Evolutionary conservation across 352 stramenopile species (phyloP), one percentile per base, ranked within the genome.

Genomic region (Peronospora destructor): DNA sequence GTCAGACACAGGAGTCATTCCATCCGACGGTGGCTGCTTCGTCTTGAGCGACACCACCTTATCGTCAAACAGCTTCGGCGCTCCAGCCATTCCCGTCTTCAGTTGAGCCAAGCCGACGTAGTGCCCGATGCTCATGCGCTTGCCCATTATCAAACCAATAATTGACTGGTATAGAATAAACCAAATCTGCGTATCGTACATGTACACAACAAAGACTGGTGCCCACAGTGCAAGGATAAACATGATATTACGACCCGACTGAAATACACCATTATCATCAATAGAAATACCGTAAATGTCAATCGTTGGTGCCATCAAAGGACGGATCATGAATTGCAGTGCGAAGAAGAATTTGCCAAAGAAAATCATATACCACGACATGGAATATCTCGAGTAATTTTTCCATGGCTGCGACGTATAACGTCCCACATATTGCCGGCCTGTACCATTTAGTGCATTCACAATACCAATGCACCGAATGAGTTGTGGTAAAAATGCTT

Each of bases 121-220:
- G 54, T 90, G 76, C 0, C 82, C 82, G 45, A 94, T 80, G 23
- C 85, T 82, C 62, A 83, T 83, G 2, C 66, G 62, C 19, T 89
- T 68, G 21, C 83, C 83, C 57, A 89, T 87, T 14, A 82, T 59
- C n/a, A 87, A 32, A 11, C 83, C 83, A 10, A 91, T 51, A 28
- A 94, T 61, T 6, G 78, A 79, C 49, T 94, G 83, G 50, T 76
- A 88, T 26, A 93, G 33, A 30, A 85, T 87, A 45, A 93, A 85
- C 76, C 80, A 93, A 63, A 93, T 93, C 67, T 93, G 82, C 11
- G 75, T 54, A 53, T 93, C 82, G 71, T 93, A 93, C 53, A 93
- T 80, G 56, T 90, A 93, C 29, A 93, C 82, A 23, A 91, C 61
- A 37, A 93, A 72, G 30, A 87, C 73, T 0, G 82, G 82, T 16